Evolutionary conservation across 2,329 filamentous ascomycete genomes (phyloP).

Genomic region (Fusarium sororula): DNA sequence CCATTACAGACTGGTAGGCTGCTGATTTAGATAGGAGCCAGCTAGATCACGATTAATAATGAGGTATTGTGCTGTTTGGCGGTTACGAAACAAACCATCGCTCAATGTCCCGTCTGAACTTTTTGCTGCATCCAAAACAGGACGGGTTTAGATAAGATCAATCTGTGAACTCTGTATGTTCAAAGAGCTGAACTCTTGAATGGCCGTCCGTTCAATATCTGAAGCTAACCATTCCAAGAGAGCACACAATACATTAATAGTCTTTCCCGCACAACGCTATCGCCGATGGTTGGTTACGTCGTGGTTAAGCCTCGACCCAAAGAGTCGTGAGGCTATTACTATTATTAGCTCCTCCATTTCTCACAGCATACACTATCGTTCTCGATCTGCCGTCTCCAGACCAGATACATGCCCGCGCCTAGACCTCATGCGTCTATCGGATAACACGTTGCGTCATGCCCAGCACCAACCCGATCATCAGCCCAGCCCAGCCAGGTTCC

Average conservation of each 20-base stretch:
- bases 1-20: rapidly evolving
- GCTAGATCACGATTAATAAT: rapidly evolving
- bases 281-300: neutral
- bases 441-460: neutral
- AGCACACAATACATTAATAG: neutral
- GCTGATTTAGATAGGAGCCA: rapidly evolving
- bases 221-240: rapidly evolving
- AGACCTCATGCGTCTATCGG: neutral
- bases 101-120: too few species aligned
- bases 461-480: neutral
- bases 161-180: rapidly evolving
- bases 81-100: rapidly evolving
- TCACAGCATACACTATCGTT: rapidly evolving
- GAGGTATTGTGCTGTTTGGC: rapidly evolving
- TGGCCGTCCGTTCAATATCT: rapidly evolving
- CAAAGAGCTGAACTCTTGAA: rapidly evolving
- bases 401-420: rapidly evolving
- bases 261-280: neutral
- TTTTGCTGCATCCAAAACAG: neutral
- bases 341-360: rapidly evolving
- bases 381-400: rapidly evolving
- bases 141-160: neutral
- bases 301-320: neutral
- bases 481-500: neutral
- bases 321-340: neutral